phyloP scores from a whole-genome alignment of 768 basidiomycete species.

The Lentinula detonsa region DNA sequence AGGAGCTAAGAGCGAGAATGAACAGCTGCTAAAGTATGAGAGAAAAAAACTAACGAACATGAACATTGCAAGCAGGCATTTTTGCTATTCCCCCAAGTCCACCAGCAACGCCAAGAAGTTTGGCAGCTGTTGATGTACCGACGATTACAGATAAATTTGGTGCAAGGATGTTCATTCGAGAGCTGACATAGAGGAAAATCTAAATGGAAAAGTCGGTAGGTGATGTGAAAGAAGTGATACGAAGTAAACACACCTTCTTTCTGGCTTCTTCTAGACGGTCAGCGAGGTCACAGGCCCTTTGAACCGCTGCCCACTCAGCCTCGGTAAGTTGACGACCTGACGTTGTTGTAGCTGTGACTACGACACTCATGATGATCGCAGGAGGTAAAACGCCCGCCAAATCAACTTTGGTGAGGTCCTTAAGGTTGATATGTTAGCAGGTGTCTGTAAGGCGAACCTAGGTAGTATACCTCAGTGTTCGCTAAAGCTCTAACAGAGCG shows the following conservation, averaged over 20 bases:
- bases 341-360: slow-evolving; percentile 91
- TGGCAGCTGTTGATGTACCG: slow-evolving; percentile 97
- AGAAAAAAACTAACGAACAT: slow-evolving; percentile 45
- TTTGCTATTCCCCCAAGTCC: slow-evolving; percentile 86
- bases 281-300: slow-evolving; percentile 84
- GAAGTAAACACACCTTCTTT: slow-evolving; percentile 55
- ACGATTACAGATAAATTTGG: slow-evolving; percentile 98
- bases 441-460: background rate
- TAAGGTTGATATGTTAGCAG: background rate
- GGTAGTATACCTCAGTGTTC: slow-evolving; percentile 61
- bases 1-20: slow-evolving; percentile 53
- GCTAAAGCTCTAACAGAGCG: slow-evolving; percentile 84
- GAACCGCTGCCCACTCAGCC: slow-evolving; percentile 73
- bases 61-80: slow-evolving; percentile 94
- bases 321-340: slow-evolving; percentile 67
- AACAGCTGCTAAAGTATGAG: background rate
- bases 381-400: slow-evolving; percentile 75
- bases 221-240: background rate
- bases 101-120: slow-evolving; percentile 94
- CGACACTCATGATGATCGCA: slow-evolving; percentile 92
- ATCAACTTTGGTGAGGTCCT: slow-evolving; percentile 87
- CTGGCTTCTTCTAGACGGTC: slow-evolving; percentile 84
- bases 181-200: slow-evolving; percentile 99
- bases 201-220: slow-evolving; percentile 20
- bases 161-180: slow-evolving; percentile 96